Evolutionary conservation across 306 rosid species (phyloP), one percentile per base, ranked within the genome.

Genomic region (Ceratonia siliqua): DNA sequence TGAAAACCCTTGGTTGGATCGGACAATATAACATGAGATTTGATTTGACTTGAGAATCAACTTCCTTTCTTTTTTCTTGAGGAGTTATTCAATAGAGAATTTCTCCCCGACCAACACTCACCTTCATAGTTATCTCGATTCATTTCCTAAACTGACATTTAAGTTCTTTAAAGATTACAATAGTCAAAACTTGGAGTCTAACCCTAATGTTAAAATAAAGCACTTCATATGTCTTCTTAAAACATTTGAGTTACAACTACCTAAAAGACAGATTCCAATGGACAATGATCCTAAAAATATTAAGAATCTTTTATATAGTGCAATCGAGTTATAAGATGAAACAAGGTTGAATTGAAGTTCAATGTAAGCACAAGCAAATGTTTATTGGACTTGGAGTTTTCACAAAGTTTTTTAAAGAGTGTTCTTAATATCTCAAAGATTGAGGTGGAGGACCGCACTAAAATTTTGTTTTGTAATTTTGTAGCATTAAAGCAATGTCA

Each of bases 1-100:
- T n/a, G n/a, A 3, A 1, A 1, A 3, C 25, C 7, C 46, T 4
- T 45, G 70, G 48, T 46, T 12, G 61, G 2, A n/a, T n/a, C 0
- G 0, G 2, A 5, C 18, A 5, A 3, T 43, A 18, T 73, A 32
- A 0, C 0, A 2, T 0, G 2, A 1, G 76, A 77, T 61, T 35
- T 77, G 69, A 0, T 77, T 3, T 24, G 46, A 14, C 52, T 77
- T 2, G 81, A 77, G 57, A 68, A 68, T 50, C 52, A 46, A 46
- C 49, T 43, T 43, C 49, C 18, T 0, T 43, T 43, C 17, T 13
- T 3, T 14, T 12, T 43, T 2, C 49, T 46, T 46, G 0, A 46
- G 4, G 52, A 46, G 6, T 8, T 46, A n/a, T 46, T 15, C 8
- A n/a, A 46, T 15, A 15, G 3, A 46, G 52, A 8, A 5, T 46